Evolutionary conservation across 441 rosid genomes (phyloP).

Genomic region (Viola pubescens): DNA sequence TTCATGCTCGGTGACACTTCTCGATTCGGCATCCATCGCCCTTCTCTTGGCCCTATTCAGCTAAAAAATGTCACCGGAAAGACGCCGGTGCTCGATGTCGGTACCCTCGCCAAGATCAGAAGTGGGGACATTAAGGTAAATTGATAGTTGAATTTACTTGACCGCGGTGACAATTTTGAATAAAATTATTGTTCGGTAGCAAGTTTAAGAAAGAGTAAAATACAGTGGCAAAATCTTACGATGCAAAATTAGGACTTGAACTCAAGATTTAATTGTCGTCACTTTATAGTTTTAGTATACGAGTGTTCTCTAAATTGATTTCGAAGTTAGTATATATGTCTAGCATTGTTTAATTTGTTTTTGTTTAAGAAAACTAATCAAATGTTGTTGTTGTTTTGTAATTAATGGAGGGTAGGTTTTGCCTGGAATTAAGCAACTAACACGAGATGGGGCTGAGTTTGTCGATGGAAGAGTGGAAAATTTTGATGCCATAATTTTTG

Average conservation of each 20-base stretch:
- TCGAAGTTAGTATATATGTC: too few species aligned
- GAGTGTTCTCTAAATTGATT: background rate
- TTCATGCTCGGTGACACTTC: constrained; percentile 57
- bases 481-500: constrained; percentile 67
- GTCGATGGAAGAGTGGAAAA: constrained; percentile 47
- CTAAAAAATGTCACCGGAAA: constrained; percentile 54
- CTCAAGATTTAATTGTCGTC: background rate
- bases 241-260: background rate
- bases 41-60: constrained; percentile 63
- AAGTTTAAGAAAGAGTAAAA: too few species aligned
- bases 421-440: constrained; percentile 45
- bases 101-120: constrained; percentile 58
- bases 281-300: background rate
- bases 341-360: too few species aligned
- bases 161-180: too few species aligned
- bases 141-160: too few species aligned
- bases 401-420: constrained; percentile 25
- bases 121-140: constrained; percentile 62
- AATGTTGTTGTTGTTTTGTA: too few species aligned
- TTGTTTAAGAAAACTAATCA: too few species aligned
- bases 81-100: constrained; percentile 79
- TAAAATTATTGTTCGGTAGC: too few species aligned
- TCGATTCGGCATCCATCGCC: constrained; percentile 49
- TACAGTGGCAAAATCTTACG: too few species aligned
- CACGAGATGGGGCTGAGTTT: constrained; percentile 45